Evolutionary conservation across 495 filamentous ascomycete genomes (phyloP), one percentile per base, ranked within the genome.

Genomic region (Podospora appendiculata): DNA sequence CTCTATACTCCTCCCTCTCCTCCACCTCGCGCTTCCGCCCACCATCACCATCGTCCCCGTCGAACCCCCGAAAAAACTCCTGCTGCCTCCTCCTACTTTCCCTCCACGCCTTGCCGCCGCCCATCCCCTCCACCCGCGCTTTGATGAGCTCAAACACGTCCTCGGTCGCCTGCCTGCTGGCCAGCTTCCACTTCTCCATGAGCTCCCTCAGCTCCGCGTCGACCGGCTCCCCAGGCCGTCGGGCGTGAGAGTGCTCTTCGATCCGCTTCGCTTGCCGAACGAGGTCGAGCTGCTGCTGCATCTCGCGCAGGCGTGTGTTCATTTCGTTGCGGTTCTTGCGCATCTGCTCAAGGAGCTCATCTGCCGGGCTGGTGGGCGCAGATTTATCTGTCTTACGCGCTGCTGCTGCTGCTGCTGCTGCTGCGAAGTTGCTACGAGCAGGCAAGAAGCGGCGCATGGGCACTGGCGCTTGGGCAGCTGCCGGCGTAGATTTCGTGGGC

Each of bases 111-210:
- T 51, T 52, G 25, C 36, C 59, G 8, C 57, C 61, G 4, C 64
- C 64, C 59, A 63, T 65, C 39, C 50, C 51, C 9, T 57, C 62
- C 25, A 65, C 59, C 49, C 64, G 12, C 8, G 50, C 57, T 19
- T 52, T 57, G 11, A 67, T 48, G 18, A 67, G 11, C 49, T 57
- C 62, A 53, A 65, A 67, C 41, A 67, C 13, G 32, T 67, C 62
- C 43, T 67, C 64, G 32, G 64, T 62, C 14, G 64, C 64, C 18
- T 49, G 33, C 44, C 59, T 38, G 47, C 62, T 60, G 8, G 62
- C 59, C 1, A 18, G 32, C 48, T 56, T 60, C 64, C 62, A 65
- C 42, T 54, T 62, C 12, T 16, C 50, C 8, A 52, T 25, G 18
- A 58, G 14, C 42, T 50, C 59, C 38, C 25, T 60, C 18, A 65